Base-by-base conservation (phyloP, 2,329 filamentous ascomycete species). In the Alternaria alternata region DNA sequence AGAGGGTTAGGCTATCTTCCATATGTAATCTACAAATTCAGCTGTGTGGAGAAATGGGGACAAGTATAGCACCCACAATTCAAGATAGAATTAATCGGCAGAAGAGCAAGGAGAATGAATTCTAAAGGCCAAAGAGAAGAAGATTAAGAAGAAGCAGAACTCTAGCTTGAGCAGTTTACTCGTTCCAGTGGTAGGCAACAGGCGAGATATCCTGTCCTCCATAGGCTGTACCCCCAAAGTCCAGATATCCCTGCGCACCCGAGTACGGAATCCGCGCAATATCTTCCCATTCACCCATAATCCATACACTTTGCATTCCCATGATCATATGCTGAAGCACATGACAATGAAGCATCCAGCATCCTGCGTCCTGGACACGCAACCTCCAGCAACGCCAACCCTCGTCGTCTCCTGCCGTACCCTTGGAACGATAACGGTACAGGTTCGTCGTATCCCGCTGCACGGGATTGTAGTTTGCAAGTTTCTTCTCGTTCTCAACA, bases 291-390 rank as follows among this genome's bases (percentile, higher is more conserved):
- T 84, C 75, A 1, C 82, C 82, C 73, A 83, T 80, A 0, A 81
- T 69, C 79, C 81, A 84, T 2, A 81, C 81, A 1, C 75, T 80
- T 64, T 82, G 80, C 81, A 82, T 82, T 0, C 79, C 75, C 85
- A 88, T 87, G 18, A 86, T 75, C 81, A 87, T 86, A 69, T 89
- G 87, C 54, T 84, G 82, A 51, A 85, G 63, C 16, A 85, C 82
- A 70, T 89, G 87, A 63, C 87, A 89, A 71, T 89, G 87, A 63
- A 88, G 78, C 85, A 88, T 85, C 86, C 86, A 89, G 3, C 85
- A 85, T 0, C 87, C 87, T 0, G 83, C 73, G 57, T 83, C 75
- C 22, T 65, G 38, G 2, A 88, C 83, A 4, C 85, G 78, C 1
- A 89, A 74, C 9, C 88, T 79, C 88, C 87, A 89, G 0, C 82